Evolutionary conservation across 176 grass and related monocot genomes (phyloP).

Genomic region (Ananas comosus): DNA sequence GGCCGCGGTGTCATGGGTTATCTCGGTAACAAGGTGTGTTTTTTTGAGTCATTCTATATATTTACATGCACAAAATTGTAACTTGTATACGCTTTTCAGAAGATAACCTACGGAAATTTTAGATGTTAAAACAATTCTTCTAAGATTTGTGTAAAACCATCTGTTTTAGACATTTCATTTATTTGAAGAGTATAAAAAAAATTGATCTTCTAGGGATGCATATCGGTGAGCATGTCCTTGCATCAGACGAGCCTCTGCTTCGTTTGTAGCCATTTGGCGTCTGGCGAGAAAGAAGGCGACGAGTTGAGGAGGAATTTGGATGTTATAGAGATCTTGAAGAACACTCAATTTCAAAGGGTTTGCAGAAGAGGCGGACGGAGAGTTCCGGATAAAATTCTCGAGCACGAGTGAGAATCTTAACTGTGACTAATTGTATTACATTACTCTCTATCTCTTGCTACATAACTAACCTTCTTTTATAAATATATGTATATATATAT

Average conservation of each 20-base stretch:
- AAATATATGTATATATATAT: neutral
- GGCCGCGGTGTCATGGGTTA: conserved; percentile 83
- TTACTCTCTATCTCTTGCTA: neutral
- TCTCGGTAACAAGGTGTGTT: conserved; percentile 79
- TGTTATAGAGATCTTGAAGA: conserved; percentile 76
- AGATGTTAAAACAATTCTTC: no score
- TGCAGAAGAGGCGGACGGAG: conserved; percentile 47
- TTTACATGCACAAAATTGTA: no score
- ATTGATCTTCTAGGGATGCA: conserved; percentile 52
- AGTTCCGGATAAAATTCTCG: conserved; percentile 64
- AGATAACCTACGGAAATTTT: no score
- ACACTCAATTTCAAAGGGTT: conserved; percentile 51
- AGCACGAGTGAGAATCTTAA: conserved; percentile 57
- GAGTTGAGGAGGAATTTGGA: conserved; percentile 71
- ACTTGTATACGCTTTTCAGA: no score
- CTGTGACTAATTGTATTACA: neutral
- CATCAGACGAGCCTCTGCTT: conserved; percentile 84
- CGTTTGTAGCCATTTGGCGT: conserved; percentile 89
- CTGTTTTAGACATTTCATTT: neutral
- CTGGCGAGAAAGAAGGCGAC: conserved; percentile 95
- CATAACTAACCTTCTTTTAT: neutral
- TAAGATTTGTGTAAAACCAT: neutral
- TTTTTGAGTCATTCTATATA: neutral
- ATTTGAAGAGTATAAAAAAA: neutral
- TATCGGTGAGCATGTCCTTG: conserved; percentile 87